Evolutionary conservation across 2,329 filamentous ascomycete genomes (phyloP), one percentile per base, ranked within the genome.

Genomic region (Aotearoamyces nothofagi): DNA sequence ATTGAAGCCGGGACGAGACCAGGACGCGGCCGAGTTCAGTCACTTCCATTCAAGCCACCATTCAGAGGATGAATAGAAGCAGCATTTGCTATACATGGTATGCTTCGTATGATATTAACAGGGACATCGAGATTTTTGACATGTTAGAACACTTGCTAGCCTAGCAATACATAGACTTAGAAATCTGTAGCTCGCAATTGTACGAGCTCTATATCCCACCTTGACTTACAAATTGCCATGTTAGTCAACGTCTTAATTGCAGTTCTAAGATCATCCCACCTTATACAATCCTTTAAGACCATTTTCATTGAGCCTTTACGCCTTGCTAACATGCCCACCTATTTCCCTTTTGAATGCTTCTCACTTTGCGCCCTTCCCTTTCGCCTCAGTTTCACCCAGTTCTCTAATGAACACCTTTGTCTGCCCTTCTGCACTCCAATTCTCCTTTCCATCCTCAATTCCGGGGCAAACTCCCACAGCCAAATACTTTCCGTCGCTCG

Each of bases 391-490:
- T 45, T 92, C 84, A 5, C 76, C 73, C 29, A 98, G 60, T 55
- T 92, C 83, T 34, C 87, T 65, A 15, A 98, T 68, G 47, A 80
- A 73, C 16, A 98, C 66, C 43, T 77, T 78, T 4, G 87, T 71
- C 30, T 72, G 65, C 5, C 82, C 82, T 36, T 76, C 73, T 1
- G 72, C 71, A 20, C 60, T 63, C 34, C 82, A 78, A 39, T 90
- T 77, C 40, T 92, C 80, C 54, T 81, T 65, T 1, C 71, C 75
- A 45, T 78, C 45, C 47, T 81, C 76, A 42, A 79, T 78, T 0
- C 74, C 72, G 3, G 75, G 75, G 43, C 75, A 78, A 12, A 76
- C 60, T 4, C 63, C 77, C 19, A 80, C 61, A 8, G 72, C 76
- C 27, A 81, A 49, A 37, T 66, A 69, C 42, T 61, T 73, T 2